Conservation (phyloP, 768 basidiomycete genomes). For the Termitomyces sp. region DNA sequence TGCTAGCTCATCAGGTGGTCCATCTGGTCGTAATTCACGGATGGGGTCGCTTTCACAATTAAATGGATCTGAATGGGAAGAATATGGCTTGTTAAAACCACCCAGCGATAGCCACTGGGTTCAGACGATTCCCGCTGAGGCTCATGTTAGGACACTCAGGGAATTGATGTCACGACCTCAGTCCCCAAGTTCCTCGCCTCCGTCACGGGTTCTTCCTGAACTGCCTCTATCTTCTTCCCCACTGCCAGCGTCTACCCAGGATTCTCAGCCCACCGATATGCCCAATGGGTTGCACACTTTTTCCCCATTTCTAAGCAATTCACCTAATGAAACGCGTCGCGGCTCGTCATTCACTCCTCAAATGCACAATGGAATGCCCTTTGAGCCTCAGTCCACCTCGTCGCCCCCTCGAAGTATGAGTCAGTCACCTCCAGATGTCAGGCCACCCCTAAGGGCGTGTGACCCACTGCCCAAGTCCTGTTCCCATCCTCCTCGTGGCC, state of each 20-base stretch:
- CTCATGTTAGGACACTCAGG: not conserved
- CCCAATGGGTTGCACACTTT: not conserved
- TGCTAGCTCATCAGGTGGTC: not conserved
- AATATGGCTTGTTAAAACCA: not conserved
- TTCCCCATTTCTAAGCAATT: not conserved
- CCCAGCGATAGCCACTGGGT: not conserved
- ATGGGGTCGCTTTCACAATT: not conserved
- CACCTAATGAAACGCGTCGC: not conserved
- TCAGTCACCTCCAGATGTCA: not conserved
- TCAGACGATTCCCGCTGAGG: not conserved
- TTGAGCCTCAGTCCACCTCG: slow-evolving; percentile 6
- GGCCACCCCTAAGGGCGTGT: not conserved
- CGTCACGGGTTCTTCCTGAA: not conserved
- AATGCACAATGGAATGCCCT: not conserved
- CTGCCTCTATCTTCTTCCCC: not conserved
- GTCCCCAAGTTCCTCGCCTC: not conserved
- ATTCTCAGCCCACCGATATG: not conserved
- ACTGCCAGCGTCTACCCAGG: not conserved
- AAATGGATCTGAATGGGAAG: not conserved
- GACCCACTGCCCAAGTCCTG: not conserved
- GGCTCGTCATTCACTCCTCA: not conserved
- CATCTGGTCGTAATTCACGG: not conserved
- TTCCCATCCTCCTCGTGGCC: not conserved
- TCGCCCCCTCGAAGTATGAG: slow-evolving; percentile 1
- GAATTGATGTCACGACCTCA: not conserved